phyloP scores from a whole-genome alignment of 768 basidiomycete species.

The Lepiota brunneoincarnata region DNA sequence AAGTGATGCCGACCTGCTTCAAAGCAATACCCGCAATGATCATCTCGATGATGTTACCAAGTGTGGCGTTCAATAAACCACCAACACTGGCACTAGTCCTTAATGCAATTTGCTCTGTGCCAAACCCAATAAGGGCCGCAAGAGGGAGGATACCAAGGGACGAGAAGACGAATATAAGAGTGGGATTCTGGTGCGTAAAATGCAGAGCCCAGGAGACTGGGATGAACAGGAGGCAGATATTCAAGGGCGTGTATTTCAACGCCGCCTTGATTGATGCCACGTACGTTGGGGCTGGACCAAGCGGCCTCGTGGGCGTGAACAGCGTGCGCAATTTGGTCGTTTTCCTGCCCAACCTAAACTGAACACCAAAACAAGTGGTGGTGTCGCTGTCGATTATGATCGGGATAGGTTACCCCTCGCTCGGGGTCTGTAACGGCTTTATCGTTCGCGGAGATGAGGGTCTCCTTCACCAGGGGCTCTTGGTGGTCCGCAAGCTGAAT shows the following conservation, averaged over 20 bases:
- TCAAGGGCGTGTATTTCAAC: constrained; percentile 34
- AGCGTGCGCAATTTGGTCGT: constrained; percentile 25
- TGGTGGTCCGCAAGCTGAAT: constrained; percentile 17
- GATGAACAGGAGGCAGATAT: constrained; percentile 45
- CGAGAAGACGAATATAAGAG: constrained; percentile 45
- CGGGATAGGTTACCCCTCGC: not conserved
- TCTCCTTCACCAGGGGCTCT: constrained; percentile 5
- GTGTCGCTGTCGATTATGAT: constrained; percentile 5
- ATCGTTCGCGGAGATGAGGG: not conserved
- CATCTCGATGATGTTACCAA: constrained; percentile 53
- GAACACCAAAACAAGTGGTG: not conserved
- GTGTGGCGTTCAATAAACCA: constrained; percentile 50
- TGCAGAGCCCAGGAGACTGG: constrained; percentile 50
- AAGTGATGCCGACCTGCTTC: constrained; percentile 23
- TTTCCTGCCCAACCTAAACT: not conserved
- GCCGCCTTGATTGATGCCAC: constrained; percentile 27
- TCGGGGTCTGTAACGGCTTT: constrained; percentile 1
- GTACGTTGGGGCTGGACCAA: constrained; percentile 36
- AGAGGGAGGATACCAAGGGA: constrained; percentile 50
- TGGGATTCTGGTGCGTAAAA: constrained; percentile 41
- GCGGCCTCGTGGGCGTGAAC: constrained; percentile 27
- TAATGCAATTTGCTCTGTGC: constrained; percentile 51
- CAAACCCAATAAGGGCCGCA: constrained; percentile 47
- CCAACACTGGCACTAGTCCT: constrained; percentile 47
- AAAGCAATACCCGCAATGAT: constrained; percentile 47